Evolutionary conservation across 495 filamentous ascomycete genomes (phyloP), one percentile per base, ranked within the genome.

Genomic region (Aspergillus nanangensis): DNA sequence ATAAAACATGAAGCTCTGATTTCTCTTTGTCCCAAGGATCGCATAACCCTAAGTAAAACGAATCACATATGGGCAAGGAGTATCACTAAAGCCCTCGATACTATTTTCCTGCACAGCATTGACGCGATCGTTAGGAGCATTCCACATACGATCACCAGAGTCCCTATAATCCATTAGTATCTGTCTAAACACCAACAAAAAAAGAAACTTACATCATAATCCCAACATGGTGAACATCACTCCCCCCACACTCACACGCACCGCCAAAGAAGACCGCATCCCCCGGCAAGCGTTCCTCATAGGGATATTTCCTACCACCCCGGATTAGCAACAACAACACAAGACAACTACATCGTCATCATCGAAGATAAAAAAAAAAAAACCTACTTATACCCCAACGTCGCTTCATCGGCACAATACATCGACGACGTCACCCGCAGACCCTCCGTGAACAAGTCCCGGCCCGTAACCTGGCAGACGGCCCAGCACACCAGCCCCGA

Each of bases 111-210:
- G 53, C 8, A 56, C 53, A 29, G 41, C 23, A 27, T 56, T 56
- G 23, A 52, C 53, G 8, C 29, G 22, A 31, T 56, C 52, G 32
- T 51, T 56, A 23, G 52, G 52, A 37, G 52, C 52, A 51, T 56
- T 56, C 52, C 48, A 56, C 53, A 56, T 56, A 13, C 53, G 48
- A 47, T 56, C 48, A n/a, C 41, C 53, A 18, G 53, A 51, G 37
- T 51, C 53, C 34, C 53, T 51, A 19, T 34, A 1, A 19, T 20
- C n/a, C n/a, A n/a, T n/a, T n/a, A n/a, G n/a, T n/a, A n/a, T n/a
- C n/a, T n/a, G n/a, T n/a, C n/a, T n/a, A n/a, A n/a, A n/a, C n/a
- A n/a, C n/a, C n/a, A n/a, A n/a, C n/a, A n/a, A n/a, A n/a, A n/a
- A n/a, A n/a, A n/a, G n/a, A n/a, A n/a, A n/a, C n/a, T n/a, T n/a